Percentiles rank a stretch among this genome's conserved stretches.
These are phyloP conservation scores for Bacterosira constricta DNA, from an alignment of 108 stramenopile species.

Conservation along the genomic window DNA sequence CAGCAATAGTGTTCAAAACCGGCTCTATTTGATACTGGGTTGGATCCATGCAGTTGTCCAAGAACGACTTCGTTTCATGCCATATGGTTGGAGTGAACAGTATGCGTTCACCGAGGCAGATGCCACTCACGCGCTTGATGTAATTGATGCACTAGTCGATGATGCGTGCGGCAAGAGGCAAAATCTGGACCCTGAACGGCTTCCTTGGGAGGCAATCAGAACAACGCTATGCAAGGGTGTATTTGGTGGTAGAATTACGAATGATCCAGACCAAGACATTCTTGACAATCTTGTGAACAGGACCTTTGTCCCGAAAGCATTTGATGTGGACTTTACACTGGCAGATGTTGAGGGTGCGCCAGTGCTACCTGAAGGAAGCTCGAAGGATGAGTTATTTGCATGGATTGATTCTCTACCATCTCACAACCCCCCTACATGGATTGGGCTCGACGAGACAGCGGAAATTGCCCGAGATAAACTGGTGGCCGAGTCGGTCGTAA, in stretches of 20 bases:
- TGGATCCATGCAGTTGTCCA: conserved; percentile 97
- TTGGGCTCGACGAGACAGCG: conserved; percentile 70
- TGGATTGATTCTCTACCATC: conserved; percentile 75
- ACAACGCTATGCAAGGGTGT: conserved; percentile 76
- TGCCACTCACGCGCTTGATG: conserved; percentile 89
- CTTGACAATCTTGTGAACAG: conserved; percentile 69
- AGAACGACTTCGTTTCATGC: conserved; percentile 95
- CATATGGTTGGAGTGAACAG: conserved; percentile 92
- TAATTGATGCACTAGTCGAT: conserved; percentile 81
- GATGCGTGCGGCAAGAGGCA: conserved; percentile 47
- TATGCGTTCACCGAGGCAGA: conserved; percentile 98
- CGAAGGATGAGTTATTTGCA: conserved; percentile 65
- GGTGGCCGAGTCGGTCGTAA: conserved; percentile 60
- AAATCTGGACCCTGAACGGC: conserved; percentile 73
- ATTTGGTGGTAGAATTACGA: conserved; percentile 81
- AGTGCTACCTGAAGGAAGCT: conserved; percentile 71
- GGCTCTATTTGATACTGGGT: conserved; percentile 90
- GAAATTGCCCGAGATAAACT: conserved; percentile 66
- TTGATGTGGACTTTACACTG: conserved; percentile 80
- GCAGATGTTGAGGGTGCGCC: conserved; percentile 62
- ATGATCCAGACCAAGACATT: conserved; percentile 66
- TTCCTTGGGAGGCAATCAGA: conserved; percentile 91
- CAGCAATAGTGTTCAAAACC: conserved; percentile 66
- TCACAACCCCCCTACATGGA: conserved; percentile 87
- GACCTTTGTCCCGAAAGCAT: conserved; percentile 59